phyloP scores from a whole-genome alignment of 78 protist genomes.

The Anaeramoeba flamelloides region DNA sequence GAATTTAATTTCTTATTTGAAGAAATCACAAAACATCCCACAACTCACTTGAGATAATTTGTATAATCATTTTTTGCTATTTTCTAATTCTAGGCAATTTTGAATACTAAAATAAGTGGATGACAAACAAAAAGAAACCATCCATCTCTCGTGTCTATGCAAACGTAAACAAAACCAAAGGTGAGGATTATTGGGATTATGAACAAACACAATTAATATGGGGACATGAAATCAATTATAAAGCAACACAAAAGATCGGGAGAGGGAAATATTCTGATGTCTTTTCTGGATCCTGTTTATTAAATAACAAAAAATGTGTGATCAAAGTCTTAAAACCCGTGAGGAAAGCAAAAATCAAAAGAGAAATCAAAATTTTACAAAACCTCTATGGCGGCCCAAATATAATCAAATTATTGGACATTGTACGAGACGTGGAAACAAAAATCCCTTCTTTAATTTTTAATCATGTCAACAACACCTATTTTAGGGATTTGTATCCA shows the following conservation, averaged over 20 bases:
- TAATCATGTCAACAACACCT: conserved; percentile 85
- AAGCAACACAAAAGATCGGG: conserved; percentile 84
- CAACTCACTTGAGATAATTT: too few species aligned
- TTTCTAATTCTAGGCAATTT: too few species aligned
- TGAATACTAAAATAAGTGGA: too few species aligned
- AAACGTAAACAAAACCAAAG: not conserved
- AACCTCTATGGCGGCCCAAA: conserved; percentile 87
- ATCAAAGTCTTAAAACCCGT: conserved; percentile 53
- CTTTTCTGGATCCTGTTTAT: conserved; percentile 73
- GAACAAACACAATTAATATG: not conserved
- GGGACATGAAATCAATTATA: conserved; percentile 67
- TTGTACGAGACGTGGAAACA: conserved; percentile 84
- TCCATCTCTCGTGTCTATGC: conserved; percentile 1
- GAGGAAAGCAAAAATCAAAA: conserved; percentile 72
- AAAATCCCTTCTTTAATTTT: conserved; percentile 75
- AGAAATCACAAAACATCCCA: too few species aligned
- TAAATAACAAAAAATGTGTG: conserved; percentile 25
- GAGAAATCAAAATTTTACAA: conserved; percentile 90
- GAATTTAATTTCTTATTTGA: too few species aligned
- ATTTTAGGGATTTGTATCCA: conserved; percentile 85
- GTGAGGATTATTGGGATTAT: not conserved
- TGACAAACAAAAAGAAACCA: not conserved
- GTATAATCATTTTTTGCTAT: too few species aligned
- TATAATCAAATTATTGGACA: conserved; percentile 76
- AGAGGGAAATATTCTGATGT: conserved; percentile 99